Evolutionary conservation across 495 filamentous ascomycete species (phyloP).

Genomic region (Penicillium maclennaniae): DNA sequence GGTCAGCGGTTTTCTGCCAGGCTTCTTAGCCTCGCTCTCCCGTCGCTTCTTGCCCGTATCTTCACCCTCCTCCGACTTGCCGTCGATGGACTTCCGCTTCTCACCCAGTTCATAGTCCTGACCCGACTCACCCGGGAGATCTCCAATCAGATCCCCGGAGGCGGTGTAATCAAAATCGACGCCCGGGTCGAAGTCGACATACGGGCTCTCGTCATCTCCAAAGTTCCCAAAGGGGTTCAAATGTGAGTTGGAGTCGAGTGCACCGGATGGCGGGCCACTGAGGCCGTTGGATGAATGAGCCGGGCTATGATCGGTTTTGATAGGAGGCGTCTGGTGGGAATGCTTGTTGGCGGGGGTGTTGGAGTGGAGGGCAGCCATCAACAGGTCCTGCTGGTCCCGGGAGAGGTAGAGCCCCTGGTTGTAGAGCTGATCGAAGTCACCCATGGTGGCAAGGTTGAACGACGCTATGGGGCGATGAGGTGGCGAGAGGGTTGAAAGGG

Average conservation of each 20-base stretch:
- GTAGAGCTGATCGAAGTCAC: constrained; percentile 38
- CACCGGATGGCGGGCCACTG: constrained; percentile 48
- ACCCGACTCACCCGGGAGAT: constrained; percentile 61
- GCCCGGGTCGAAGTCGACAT: constrained; percentile 76
- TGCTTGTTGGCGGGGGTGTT: constrained; percentile 51
- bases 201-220: constrained; percentile 69
- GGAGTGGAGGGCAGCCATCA: constrained; percentile 83
- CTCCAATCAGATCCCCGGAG: constrained; percentile 66
- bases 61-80: constrained; percentile 63
- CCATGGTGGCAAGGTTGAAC: constrained; percentile 18
- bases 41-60: constrained; percentile 71
- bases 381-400: constrained; percentile 79
- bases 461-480: neutral
- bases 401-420: constrained; percentile 63
- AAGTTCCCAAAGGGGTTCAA: constrained; percentile 39
- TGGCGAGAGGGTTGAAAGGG: neutral
- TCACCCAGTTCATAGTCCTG: constrained; percentile 55
- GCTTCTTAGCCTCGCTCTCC: constrained; percentile 87
- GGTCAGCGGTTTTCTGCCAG: constrained; percentile 91
- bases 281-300: constrained; percentile 32
- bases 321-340: neutral
- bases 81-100: constrained; percentile 76
- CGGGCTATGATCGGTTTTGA: constrained; percentile 31
- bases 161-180: constrained; percentile 64
- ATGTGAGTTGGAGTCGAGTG: constrained; percentile 46